These are phyloP conservation scores for Plasmodium blacklocki DNA, from an alignment of 169 alveolate species.

Conservation along the genomic window DNA sequence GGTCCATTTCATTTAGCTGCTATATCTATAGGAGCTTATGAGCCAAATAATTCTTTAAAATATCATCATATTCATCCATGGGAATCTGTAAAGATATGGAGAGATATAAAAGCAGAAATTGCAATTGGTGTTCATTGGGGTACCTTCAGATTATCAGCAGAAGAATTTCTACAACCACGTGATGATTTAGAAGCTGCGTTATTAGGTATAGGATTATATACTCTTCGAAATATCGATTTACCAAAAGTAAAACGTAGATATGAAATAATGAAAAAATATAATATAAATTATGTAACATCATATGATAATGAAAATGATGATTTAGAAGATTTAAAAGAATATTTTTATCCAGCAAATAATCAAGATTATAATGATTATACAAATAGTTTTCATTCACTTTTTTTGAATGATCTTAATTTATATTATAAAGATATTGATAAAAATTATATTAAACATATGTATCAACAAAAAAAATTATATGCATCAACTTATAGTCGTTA, in stretches of 20 bases:
- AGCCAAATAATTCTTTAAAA: slow-evolving; percentile 58
- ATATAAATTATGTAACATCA: slow-evolving; percentile 7
- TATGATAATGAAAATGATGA: slow-evolving; percentile 49
- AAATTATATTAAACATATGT: slow-evolving; percentile 70
- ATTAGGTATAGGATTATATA: slow-evolving; percentile 27
- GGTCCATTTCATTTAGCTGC: slow-evolving; percentile 72
- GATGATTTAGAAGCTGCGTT: slow-evolving; percentile 74
- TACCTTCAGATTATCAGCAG: slow-evolving; percentile 58
- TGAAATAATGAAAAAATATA: slow-evolving; percentile 39
- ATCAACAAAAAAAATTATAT: slow-evolving; percentile 59
- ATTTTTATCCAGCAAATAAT: slow-evolving; percentile 37
- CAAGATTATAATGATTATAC: slow-evolving; percentile 47
- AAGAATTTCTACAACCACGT: slow-evolving; percentile 64
- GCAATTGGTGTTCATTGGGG: slow-evolving; percentile 75
- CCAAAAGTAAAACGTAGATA: slow-evolving; percentile 12
- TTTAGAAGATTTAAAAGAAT: slow-evolving; percentile 58
- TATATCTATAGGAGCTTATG: slow-evolving; percentile 62
- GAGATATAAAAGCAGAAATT: slow-evolving; percentile 49
- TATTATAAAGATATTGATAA: slow-evolving; percentile 49
- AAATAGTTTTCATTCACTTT: slow-evolving; percentile 44
- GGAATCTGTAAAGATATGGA: slow-evolving; percentile 74
- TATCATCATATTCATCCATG: slow-evolving; percentile 74
- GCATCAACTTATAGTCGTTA: slow-evolving; percentile 49
- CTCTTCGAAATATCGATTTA: slow-evolving; percentile 18
- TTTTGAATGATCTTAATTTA: slow-evolving; percentile 36